Evolutionary conservation across 176 grass and related monocot species (phyloP), one percentile per base, ranked within the genome.

Genomic region (Bolboschoenus planiculmis): DNA sequence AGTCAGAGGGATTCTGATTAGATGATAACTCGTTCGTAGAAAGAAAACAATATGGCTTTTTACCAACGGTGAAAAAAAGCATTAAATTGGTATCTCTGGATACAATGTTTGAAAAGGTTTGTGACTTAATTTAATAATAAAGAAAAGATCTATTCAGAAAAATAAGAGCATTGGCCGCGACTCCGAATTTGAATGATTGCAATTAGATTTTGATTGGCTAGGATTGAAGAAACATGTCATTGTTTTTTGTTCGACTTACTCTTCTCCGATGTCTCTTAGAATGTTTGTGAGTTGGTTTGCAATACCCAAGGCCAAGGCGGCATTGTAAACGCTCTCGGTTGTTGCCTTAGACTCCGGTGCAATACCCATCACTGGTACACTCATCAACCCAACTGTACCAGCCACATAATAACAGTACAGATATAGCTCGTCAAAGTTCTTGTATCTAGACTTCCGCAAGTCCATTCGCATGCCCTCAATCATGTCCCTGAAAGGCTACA

Each of bases 221-320:
- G 20, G 37, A 74, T 77, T 42, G 11, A 30, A 29, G 40, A 74
- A 46, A 74, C 14, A 27, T 47, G 5, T 47, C 1, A 3, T 48
- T 6, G 29, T 47, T 5, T 9, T 78, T 55, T 80, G 43, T 47
- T 10, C 0, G 10, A 84, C 94, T 84, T 84, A 95, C 92, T 98
- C 96, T 84, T 98, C 96, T 2, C 92, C 96, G 7, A 98, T 90
- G 56, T 98, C 96, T 7, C 96, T 58, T 37, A 95, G 92, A 64
- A 95, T 98, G 89, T 95, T 98, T 10, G 96, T 95, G 84, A 98
- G 96, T 83, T 98, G 96, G 87, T 95, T 98, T 1, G 92, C 90
- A 0, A 98, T 86, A 21, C 96, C 96, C 5, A 98, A 87, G 0
- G 96, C 96, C 16, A 98, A 82, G 44, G 89, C 92, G 0, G 90